Conservation (phyloP, 345 rosid genomes). For the Aquilaria sinensis region DNA sequence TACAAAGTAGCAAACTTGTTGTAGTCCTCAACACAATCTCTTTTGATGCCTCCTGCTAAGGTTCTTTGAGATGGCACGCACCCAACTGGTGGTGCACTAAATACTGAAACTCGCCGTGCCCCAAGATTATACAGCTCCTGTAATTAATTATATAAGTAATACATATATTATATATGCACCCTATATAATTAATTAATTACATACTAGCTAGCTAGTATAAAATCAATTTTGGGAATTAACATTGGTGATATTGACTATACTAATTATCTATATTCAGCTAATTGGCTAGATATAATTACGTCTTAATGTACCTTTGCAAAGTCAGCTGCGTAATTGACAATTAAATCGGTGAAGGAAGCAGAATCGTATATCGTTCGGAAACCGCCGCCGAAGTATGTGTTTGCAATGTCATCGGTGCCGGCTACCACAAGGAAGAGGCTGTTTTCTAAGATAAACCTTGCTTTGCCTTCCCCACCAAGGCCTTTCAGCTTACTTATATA, state of each 20-base stretch:
- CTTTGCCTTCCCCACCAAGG: slow-evolving; percentile 29
- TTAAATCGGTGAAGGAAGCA: slow-evolving; percentile 34
- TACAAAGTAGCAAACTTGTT: slow-evolving; percentile 24
- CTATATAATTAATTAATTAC: no score
- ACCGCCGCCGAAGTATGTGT: slow-evolving; percentile 27
- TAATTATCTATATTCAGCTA: no score
- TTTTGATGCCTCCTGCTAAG: slow-evolving; percentile 20
- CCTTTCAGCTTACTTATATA: slow-evolving; percentile 30
- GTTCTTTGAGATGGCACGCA: slow-evolving; percentile 39
- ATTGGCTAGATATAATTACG: no score
- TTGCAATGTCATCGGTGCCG: slow-evolving; percentile 51
- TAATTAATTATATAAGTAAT: neutral
- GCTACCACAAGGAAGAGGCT: slow-evolving; percentile 29
- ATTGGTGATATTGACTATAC: no score
- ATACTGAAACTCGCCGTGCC: slow-evolving; percentile 33
- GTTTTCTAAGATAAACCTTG: slow-evolving; percentile 25
- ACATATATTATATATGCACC: no score
- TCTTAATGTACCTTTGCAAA: slow-evolving; percentile 28
- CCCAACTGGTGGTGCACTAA: slow-evolving; percentile 35
- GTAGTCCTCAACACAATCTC: slow-evolving; percentile 22
- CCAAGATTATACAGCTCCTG: slow-evolving; percentile 33
- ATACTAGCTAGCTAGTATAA: no score
- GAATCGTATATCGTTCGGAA: slow-evolving; percentile 18
- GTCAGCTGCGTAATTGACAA: slow-evolving; percentile 35
- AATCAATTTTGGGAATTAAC: no score